phyloP scores from a whole-genome alignment of 2,329 filamentous ascomycete genomes.

The Sporothrix humicola region DNA sequence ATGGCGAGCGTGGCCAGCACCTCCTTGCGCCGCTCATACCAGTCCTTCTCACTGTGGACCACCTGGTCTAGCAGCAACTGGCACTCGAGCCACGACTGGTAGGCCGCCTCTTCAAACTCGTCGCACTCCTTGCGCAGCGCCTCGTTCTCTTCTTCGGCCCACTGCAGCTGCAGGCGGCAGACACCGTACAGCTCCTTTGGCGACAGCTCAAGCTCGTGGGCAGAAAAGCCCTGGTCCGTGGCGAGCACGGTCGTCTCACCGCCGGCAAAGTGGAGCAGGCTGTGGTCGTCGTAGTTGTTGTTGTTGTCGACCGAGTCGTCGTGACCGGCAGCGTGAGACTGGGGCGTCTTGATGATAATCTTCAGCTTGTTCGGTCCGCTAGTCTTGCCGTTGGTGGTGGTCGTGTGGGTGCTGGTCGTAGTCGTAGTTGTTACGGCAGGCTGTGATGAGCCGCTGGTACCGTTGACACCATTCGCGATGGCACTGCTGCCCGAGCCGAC shows the following conservation, averaged over 20 bases:
- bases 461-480: slow-evolving; percentile 11
- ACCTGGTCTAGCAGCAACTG: slow-evolving; percentile 78
- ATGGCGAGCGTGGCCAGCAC: slow-evolving; percentile 59
- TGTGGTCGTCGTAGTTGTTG: slow-evolving; percentile 49
- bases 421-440: too few relatives aligned
- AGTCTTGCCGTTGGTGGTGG: slow-evolving; percentile 44
- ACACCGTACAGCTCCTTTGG: slow-evolving; percentile 68
- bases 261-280: slow-evolving; percentile 54
- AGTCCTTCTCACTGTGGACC: slow-evolving; percentile 69
- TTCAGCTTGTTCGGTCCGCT: slow-evolving; percentile 60
- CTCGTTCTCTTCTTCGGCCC: slow-evolving; percentile 72
- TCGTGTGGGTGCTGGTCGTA: too few relatives aligned
- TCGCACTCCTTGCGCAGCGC: slow-evolving; percentile 68
- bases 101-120: slow-evolving; percentile 68
- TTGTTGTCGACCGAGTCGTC: slow-evolving; percentile 52
- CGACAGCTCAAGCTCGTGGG: slow-evolving; percentile 66
- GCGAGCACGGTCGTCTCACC: slow-evolving; percentile 52
- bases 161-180: slow-evolving; percentile 72
- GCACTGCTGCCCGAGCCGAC: slow-evolving; percentile 15
- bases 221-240: slow-evolving; percentile 66
- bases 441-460: slow-evolving; percentile 12
- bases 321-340: slow-evolving; percentile 62
- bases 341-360: slow-evolving; percentile 67
- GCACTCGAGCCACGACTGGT: slow-evolving; percentile 78
- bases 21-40: slow-evolving; percentile 63